Evolutionary conservation across 2,329 filamentous ascomycete genomes (phyloP).

Genomic region (Sclerotinia glacialis): DNA sequence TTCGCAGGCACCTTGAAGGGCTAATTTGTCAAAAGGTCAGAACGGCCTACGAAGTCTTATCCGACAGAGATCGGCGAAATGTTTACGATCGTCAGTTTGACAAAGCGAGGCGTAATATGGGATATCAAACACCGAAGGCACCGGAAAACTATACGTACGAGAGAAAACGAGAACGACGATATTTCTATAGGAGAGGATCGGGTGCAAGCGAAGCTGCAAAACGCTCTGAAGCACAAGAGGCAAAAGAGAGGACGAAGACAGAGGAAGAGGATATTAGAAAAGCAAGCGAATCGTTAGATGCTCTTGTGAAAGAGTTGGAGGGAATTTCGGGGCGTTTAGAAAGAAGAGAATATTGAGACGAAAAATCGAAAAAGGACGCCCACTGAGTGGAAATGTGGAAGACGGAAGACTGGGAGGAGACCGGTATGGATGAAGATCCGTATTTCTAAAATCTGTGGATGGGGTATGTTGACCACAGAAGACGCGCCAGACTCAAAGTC

Average conservation of each 20-base stretch:
- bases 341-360: neutral
- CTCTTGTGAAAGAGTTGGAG: constrained; percentile 15
- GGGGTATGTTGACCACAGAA: neutral
- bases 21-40: constrained; percentile 4
- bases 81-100: neutral
- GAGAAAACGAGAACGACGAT: constrained; percentile 1
- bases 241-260: neutral
- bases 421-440: neutral
- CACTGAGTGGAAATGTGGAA: neutral
- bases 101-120: neutral
- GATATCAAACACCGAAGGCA: neutral
- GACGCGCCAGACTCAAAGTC: no score
- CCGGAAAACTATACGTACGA: neutral
- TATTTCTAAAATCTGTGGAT: no score
- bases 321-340: constrained; percentile 1
- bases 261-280: constrained; percentile 1
- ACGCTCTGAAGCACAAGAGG: neutral
- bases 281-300: constrained; percentile 5
- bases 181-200: neutral
- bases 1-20: neutral
- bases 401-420: neutral
- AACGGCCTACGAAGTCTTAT: constrained; percentile 6
- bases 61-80: neutral
- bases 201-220: neutral
- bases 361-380: no score